Evolutionary conservation across 2,329 filamentous ascomycete genomes (phyloP), one percentile per base, ranked within the genome.

Genomic region (Aspergillus sp.): DNA sequence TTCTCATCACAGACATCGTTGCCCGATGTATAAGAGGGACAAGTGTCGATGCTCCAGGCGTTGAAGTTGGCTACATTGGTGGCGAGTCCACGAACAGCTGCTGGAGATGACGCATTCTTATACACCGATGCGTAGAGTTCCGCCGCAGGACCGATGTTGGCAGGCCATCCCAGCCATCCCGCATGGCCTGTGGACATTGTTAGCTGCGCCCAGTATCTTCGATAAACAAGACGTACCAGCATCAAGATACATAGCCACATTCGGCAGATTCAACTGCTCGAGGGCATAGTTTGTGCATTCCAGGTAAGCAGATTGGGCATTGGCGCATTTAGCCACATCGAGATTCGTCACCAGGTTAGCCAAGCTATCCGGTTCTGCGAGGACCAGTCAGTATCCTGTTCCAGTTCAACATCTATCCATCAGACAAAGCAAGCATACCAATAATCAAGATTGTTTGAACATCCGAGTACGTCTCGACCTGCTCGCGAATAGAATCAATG

Each of bases 171-270:
- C 47, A 88, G 79, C 86, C 86, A 88, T 62, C 86, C 85, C 25
- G 82, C 85, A 71, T 88, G 86, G 38, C 73, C 72, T 74, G 17
- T 13, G 5, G 36, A 10, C 15, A 49, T n/a, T 2, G 10, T 56
- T 27, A 53, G n/a, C 13, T 10, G 13, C 8, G n/a, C 21, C 6
- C 19, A 23, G 19, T 11, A 44, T 8, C 19, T 2, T 44, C 8
- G 3, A 44, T 10, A 8, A 3, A 49, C 11, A 17, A 17, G 10
- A 39, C 66, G 36, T 65, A 60, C 84, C 86, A 8, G 84, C 86
- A 66, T 88, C 86, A 19, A 88, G 71, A 71, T 88, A 88, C 83
- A 86, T 85, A 63, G 83, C 77, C 25, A 88, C 86, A 70, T 88
- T 88, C 62, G 81, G 76, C 30, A 88, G 77, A 74, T 87, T 85